Evolutionary conservation across 345 rosid species (phyloP).

Genomic region (Eucalyptus cloeziana): DNA sequence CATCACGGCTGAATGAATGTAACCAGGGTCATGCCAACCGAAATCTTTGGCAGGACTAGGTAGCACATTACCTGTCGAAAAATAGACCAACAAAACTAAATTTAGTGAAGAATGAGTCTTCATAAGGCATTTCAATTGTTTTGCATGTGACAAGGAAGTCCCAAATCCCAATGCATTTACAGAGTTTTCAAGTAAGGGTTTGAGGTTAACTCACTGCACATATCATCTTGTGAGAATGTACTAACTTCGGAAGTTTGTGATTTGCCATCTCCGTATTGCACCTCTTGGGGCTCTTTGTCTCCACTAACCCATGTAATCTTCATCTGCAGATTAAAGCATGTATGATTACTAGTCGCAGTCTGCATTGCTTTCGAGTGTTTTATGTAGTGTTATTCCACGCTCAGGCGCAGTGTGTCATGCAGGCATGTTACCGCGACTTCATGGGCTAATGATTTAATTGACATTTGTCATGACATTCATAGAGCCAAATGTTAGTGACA

Average conservation of each 20-base stretch:
- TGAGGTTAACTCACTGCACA: slow-evolving; percentile 37
- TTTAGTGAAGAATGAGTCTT: not conserved
- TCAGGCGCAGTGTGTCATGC: not conserved
- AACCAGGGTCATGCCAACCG: slow-evolving; percentile 82
- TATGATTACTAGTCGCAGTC: not conserved
- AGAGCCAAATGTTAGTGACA: not conserved
- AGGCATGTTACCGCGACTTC: not conserved
- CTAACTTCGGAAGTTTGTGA: slow-evolving; percentile 21
- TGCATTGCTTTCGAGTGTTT: not conserved
- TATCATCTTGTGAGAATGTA: slow-evolving; percentile 41
- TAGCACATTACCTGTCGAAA: slow-evolving; percentile 5
- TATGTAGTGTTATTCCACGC: not conserved
- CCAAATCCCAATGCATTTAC: not conserved
- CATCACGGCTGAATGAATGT: slow-evolving; percentile 53
- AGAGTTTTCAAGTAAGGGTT: not conserved
- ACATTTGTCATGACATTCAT: not conserved
- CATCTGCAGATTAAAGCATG: slow-evolving; percentile 23
- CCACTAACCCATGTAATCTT: slow-evolving; percentile 71
- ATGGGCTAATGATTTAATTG: not conserved
- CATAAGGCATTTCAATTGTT: not conserved
- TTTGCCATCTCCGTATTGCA: slow-evolving; percentile 33
- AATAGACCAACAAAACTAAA: not conserved
- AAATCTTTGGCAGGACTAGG: slow-evolving; percentile 67
- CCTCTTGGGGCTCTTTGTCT: slow-evolving; percentile 30
- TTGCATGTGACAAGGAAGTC: not conserved